Conservation (phyloP, 2,329 filamentous ascomycete genomes). For the Fusarium graminum region DNA sequence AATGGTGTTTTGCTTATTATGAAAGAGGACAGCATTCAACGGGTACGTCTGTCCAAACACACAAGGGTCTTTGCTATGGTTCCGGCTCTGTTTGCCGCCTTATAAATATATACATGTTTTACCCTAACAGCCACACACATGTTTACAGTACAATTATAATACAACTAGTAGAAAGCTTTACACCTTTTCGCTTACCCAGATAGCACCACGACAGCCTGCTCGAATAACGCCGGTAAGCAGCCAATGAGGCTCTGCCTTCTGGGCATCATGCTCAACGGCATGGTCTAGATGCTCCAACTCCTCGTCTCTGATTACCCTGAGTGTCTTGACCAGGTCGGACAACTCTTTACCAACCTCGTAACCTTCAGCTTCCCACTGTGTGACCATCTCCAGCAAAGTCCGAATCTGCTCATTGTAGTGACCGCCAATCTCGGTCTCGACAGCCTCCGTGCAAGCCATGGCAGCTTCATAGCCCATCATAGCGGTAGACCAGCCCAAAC, state of each 20-base stretch:
- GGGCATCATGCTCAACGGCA: conserved; percentile 92
- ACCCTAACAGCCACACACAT: conserved; percentile 20
- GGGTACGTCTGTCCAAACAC: conserved; percentile 27
- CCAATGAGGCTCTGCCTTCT: conserved; percentile 90
- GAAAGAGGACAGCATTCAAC: conserved; percentile 34
- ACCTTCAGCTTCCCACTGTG: conserved; percentile 79
- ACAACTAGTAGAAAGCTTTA: conserved; percentile 54
- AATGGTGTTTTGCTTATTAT: conserved; percentile 27
- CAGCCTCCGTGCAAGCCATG: conserved; percentile 98
- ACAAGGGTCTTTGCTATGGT: conserved; percentile 25
- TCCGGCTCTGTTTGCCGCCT: conserved; percentile 5
- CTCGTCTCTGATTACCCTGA: conserved; percentile 91
- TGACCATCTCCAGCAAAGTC: conserved; percentile 82
- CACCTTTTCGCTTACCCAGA: conserved; percentile 87
- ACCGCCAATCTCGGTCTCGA: conserved; percentile 96
- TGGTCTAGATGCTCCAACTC: conserved; percentile 97
- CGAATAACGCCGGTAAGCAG: conserved; percentile 88
- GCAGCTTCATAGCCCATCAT: conserved; percentile 91
- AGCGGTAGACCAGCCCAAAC: conserved; percentile 90
- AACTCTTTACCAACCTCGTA: conserved; percentile 87
- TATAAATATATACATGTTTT: conserved; percentile 43
- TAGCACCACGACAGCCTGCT: conserved; percentile 90
- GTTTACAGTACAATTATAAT: conserved; percentile 48
- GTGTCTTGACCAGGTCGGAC: conserved; percentile 75
- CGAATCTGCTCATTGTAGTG: conserved; percentile 97